Percentiles rank a stretch among this genome's conserved stretches.
Evolutionary conservation across 2,329 filamentous ascomycete genomes (phyloP).

Genomic region (Leptographium flavum): DNA sequence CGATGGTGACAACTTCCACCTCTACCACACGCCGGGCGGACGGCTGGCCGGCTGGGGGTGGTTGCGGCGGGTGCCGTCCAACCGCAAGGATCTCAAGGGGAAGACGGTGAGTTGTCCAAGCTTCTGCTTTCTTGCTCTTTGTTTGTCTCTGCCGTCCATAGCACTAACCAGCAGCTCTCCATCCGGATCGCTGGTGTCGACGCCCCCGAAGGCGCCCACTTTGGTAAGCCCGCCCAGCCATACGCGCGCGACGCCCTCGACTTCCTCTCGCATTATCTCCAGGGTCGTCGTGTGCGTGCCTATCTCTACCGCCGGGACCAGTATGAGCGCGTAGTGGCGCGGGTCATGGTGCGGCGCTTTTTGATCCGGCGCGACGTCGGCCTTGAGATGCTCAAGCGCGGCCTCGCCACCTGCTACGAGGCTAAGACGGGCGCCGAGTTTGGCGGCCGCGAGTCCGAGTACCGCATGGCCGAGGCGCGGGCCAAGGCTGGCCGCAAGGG

Average conservation of each 20-base stretch:
- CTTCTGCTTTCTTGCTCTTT: neutral
- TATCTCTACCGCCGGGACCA: constrained; percentile 77
- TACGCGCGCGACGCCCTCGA: constrained; percentile 65
- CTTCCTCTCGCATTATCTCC: constrained; percentile 65
- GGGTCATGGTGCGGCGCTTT: constrained; percentile 56
- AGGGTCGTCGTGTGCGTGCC: constrained; percentile 62
- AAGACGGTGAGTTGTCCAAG: constrained; percentile 49
- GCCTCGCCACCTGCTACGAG: constrained; percentile 85
- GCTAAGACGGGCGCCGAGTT: constrained; percentile 84
- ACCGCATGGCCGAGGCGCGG: constrained; percentile 49
- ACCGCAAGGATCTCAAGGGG: constrained; percentile 54
- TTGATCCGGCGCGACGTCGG: constrained; percentile 68
- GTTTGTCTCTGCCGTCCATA: neutral
- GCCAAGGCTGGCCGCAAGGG: constrained; percentile 56
- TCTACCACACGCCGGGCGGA: constrained; percentile 93
- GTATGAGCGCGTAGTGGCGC: constrained; percentile 81
- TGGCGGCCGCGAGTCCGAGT: constrained; percentile 52
- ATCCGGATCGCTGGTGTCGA: constrained; percentile 85
- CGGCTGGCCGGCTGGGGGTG: constrained; percentile 82
- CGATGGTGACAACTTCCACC: constrained; percentile 88
- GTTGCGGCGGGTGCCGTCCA: constrained; percentile 60
- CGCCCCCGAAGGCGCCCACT: constrained; percentile 85
- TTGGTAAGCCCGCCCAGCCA: constrained; percentile 77
- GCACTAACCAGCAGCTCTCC: constrained; percentile 52
- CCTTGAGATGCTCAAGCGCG: constrained; percentile 72